Base-by-base conservation (phyloP, 352 stramenopile genomes). In the Phytophthora chlamydospora region DNA sequence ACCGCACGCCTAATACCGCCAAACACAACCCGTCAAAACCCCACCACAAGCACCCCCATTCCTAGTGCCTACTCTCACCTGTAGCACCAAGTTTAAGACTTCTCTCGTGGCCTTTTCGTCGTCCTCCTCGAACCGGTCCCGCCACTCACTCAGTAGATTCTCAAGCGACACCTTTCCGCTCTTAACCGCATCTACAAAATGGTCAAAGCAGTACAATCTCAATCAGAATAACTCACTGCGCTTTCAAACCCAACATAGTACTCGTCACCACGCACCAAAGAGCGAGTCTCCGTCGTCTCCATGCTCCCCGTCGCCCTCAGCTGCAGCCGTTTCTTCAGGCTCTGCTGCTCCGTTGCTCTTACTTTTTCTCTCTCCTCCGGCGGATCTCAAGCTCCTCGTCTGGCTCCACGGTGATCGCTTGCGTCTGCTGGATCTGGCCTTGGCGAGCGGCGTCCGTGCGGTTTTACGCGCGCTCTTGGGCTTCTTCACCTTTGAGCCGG, bases 21-120 rank as follows among this genome's bases (percentile, higher is more conserved):
- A 40, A 29, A 6, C 10, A 50, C 12, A 45, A 8, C 41, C 53
- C 14, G 27, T 53, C 29, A 52, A 43, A 58, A 34, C 36, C 51
- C 49, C 39, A 43, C 86, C 59, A 40, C n/a, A 32, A 47, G 27
- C 2, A 54, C 1, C 31, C 60, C 35, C 11, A 35, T 41, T 8
- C 11, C 34, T 46, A 12, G 33, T 24, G 17, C 33, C 6, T 41
- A 14, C 16, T 34, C 27, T 6, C 47, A 88, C 75, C 69, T 94
- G 79, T 17, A 96, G 34, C 16, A 94, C 67, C 50, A 95, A 84
- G 49, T 94, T 89, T 11, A 96, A 66, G 43, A 96, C 58, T 55
- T 95, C 85, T 29, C 80, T 79, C 27, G 70, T 85, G 17, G 75
- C 80, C 6, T 67, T 45, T 12, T 87, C 77, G 1, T 71, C 47